These are phyloP conservation scores for Raffaelea albimanens DNA, from an alignment of 2,329 filamentous ascomycete species.

Conservation along the genomic window DNA sequence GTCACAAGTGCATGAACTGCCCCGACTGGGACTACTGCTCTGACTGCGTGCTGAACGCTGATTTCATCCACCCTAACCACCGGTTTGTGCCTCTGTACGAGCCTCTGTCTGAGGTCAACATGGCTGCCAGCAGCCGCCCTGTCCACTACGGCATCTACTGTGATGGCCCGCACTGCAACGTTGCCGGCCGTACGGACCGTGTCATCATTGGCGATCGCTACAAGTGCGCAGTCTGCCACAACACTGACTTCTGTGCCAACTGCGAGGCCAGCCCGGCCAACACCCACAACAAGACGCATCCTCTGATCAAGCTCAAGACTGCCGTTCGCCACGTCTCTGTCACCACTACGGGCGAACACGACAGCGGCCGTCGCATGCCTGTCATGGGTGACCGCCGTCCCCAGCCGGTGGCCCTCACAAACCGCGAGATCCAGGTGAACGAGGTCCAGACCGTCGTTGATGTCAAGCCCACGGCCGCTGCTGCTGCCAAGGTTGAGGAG, in stretches of 20 bases:
- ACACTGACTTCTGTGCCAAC: constrained; percentile 87
- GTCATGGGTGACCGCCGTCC: constrained; percentile 58
- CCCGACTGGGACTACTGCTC: constrained; percentile 96
- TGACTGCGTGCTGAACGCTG: constrained; percentile 59
- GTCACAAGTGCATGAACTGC: constrained; percentile 94
- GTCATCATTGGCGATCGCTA: constrained; percentile 78
- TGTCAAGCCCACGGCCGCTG: constrained; percentile 43
- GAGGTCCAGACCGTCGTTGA: constrained; percentile 58
- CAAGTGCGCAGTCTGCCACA: constrained; percentile 94
- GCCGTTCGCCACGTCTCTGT: constrained; percentile 82
- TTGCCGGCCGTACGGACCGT: constrained; percentile 34
- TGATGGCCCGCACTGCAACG: constrained; percentile 79
- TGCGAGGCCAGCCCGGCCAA: constrained; percentile 85
- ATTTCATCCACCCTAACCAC: constrained; percentile 67
- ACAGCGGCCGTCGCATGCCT: constrained; percentile 53
- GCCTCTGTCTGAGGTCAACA: constrained; percentile 21
- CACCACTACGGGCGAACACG: constrained; percentile 71
- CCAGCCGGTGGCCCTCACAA: not conserved
- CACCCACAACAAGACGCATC: constrained; percentile 88
- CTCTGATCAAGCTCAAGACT: constrained; percentile 93
- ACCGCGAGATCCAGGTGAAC: constrained; percentile 6
- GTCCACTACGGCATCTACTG: constrained; percentile 84
- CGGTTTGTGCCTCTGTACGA: constrained; percentile 86
- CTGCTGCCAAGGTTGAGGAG: not conserved
- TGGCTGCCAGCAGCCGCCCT: constrained; percentile 21